Evolutionary conservation across 345 rosid species (phyloP), one percentile per base, ranked within the genome.

Genomic region (Lepidium didymum): DNA sequence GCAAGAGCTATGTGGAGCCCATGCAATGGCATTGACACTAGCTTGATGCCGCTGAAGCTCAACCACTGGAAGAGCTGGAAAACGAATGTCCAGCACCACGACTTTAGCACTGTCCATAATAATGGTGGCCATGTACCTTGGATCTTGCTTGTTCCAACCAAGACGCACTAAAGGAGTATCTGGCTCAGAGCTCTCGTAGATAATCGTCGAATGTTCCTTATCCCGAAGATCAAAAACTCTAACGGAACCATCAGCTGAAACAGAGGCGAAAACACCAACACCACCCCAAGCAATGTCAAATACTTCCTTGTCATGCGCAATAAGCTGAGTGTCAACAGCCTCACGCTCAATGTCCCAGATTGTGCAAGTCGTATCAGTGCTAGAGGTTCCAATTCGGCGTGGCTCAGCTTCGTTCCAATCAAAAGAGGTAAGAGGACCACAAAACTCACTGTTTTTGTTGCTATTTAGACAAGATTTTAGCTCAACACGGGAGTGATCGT

Each of bases 331-430:
- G 44, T 93, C 98, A 34, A 93, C 98, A 2, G 87, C 77, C 54
- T 90, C 97, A 13, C 89, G 77, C 77, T 10, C 97, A 55, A 93
- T 86, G 37, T 93, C 98, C 97, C 98, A 93, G 19, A 93, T 93
- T 5, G 97, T 90, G 67, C 98, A 93, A 35, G 97, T 93, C 23
- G 96, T 90, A 62, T 93, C 98, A 45, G 87, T 90, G 61, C 96
- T 88, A 4, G 96, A 93, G 12, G 97, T 87, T 0, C 98, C 98
- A 57, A 93, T 86, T 4, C 98, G 89, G 40, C 73, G 81, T 3
- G 97, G 98, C 83, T 93, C 98, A 7, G 93, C 93, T 64, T 93
- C 98, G 76, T 93, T 93, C 98, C 98, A 93, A 31, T 88, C 98
- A 34, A 93, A 93, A n/a, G 98, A 90, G 64, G 97, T 93, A 27